A percentile compares a stretch with the other conserved stretches of the same genome.
Conservation (phyloP, 73 alveolate species). For the Paramecium caudatum region DNA sequence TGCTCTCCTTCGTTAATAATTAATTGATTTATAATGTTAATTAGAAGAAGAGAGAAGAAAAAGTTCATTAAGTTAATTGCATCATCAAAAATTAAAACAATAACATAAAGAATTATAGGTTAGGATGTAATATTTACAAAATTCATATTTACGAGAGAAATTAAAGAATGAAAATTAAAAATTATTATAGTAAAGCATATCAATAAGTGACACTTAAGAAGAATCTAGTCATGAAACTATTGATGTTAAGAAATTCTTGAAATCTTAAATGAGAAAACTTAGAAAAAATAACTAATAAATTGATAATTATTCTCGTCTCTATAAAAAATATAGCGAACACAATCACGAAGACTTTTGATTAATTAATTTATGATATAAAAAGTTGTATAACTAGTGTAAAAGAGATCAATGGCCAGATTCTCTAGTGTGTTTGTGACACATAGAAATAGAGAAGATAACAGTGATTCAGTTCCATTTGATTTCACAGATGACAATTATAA, state of each 20-base stretch:
- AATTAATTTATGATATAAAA: constrained; percentile 49
- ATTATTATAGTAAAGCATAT: background rate
- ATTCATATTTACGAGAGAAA: constrained; percentile 6
- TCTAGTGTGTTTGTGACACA: constrained; percentile 59
- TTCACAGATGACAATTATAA: constrained; percentile 88
- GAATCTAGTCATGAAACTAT: background rate
- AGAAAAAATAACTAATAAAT: constrained; percentile 51
- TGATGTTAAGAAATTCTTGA: constrained; percentile 7
- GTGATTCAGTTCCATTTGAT: constrained; percentile 89
- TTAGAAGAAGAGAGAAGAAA: constrained; percentile 6
- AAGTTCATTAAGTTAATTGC: background rate
- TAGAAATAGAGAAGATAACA: constrained; percentile 78
- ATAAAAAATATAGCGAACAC: constrained; percentile 51
- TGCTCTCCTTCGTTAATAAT: background rate
- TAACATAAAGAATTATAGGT: constrained; percentile 37
- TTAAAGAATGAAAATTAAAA: constrained; percentile 15
- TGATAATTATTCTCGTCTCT: constrained; percentile 53
- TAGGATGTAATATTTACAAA: background rate
- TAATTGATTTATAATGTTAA: background rate
- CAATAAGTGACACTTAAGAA: background rate
- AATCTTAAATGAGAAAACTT: constrained; percentile 3
- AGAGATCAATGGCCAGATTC: background rate
- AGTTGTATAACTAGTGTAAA: constrained; percentile 42
- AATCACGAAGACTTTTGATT: constrained; percentile 50
- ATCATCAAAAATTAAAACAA: background rate